phyloP scores from a whole-genome alignment of 1,284 basidiomycete genomes.

The Singerocomus rubriflavus region DNA sequence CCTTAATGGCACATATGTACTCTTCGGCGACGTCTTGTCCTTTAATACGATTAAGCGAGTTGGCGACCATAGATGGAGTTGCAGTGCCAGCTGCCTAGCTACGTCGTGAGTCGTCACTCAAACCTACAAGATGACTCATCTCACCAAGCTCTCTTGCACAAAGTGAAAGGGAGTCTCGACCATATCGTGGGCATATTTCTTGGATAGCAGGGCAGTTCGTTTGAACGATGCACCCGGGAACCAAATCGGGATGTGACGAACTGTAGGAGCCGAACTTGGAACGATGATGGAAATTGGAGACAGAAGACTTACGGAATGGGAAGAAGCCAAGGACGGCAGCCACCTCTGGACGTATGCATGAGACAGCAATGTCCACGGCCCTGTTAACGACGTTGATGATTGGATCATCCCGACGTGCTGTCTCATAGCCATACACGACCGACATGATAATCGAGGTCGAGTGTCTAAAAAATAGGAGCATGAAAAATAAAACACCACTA shows the following conservation, averaged over 20 bases:
- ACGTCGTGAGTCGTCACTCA: background rate
- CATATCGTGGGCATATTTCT: conserved; percentile 26
- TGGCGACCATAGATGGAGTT: conserved; percentile 28
- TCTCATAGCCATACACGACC: conserved; percentile 30
- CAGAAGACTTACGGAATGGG: conserved; percentile 23
- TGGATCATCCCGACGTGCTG: conserved; percentile 24
- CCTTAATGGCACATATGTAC: conserved; percentile 26
- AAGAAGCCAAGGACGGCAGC: conserved; percentile 29
- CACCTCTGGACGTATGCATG: conserved; percentile 25
- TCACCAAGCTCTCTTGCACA: conserved; percentile 25
- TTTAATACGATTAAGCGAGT: conserved; percentile 20
- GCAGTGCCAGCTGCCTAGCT: conserved; percentile 28
- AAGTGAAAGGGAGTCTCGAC: conserved; percentile 29
- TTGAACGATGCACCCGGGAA: conserved; percentile 30
- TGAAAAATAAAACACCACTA: background rate
- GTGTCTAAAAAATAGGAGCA: conserved; percentile 14
- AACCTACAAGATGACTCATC: background rate
- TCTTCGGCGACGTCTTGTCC: conserved; percentile 2
- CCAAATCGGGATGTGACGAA: conserved; percentile 28
- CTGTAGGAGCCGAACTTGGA: conserved; percentile 10
- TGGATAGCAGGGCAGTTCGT: conserved; percentile 23
- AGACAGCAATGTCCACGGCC: conserved; percentile 21
- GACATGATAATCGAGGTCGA: conserved; percentile 31
- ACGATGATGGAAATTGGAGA: too few species aligned
- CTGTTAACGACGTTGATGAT: conserved; percentile 24